These are phyloP conservation scores for Backusella sp. DNA, from an alignment of 192 early-diverging fungal genomes.

Conservation along the genomic window DNA sequence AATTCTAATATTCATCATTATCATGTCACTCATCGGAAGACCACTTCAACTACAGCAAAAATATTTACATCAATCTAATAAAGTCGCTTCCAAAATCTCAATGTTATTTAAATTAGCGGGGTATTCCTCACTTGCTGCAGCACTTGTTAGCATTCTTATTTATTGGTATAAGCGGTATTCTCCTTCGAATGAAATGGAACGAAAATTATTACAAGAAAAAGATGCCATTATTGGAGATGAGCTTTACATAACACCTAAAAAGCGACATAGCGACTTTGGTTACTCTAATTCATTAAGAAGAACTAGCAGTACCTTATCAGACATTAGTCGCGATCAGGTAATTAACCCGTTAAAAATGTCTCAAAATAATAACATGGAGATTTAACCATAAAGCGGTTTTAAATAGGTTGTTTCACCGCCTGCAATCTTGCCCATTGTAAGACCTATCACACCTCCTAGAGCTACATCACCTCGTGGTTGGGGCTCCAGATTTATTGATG, in stretches of 20 bases:
- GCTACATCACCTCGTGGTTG: neutral
- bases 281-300: neutral
- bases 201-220: neutral
- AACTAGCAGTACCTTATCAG: neutral
- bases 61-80: slow-evolving; percentile 8
- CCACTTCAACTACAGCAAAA: slow-evolving; percentile 1
- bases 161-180: slow-evolving; percentile 16
- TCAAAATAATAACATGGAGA: neutral
- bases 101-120: slow-evolving; percentile 31
- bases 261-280: neutral
- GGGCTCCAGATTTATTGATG: slow-evolving; percentile 8
- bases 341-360: neutral
- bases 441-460: slow-evolving; percentile 3
- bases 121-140: slow-evolving; percentile 28
- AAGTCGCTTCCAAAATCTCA: slow-evolving; percentile 2
- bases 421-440: neutral
- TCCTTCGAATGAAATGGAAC: neutral
- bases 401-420: slow-evolving; percentile 7
- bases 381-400: neutral
- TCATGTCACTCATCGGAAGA: neutral
- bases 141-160: slow-evolving; percentile 18
- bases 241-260: neutral
- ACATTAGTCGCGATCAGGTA: neutral
- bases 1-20: neutral
- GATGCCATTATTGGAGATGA: neutral